A percentile compares a stretch with the other conserved stretches of the same genome.
phyloP scores from a whole-genome alignment of 164 flowering plant species.

The Macadamia tetraphylla region DNA sequence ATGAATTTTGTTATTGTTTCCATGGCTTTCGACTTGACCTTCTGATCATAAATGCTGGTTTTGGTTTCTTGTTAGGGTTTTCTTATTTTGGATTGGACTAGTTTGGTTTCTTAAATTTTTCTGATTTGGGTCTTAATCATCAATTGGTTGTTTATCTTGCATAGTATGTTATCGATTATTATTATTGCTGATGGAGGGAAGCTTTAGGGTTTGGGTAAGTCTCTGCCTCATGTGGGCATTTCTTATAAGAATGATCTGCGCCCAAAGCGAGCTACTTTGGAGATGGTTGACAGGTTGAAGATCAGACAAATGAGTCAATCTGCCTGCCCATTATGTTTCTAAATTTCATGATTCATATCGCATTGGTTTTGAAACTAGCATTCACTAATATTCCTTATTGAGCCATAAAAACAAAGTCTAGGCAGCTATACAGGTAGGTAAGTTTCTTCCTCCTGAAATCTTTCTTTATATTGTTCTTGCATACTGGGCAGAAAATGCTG shows the following conservation, averaged over 20 bases:
- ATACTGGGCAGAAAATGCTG: too few species aligned
- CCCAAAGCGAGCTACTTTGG: too few species aligned
- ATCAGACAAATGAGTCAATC: background rate
- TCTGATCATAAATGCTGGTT: background rate
- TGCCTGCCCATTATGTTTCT: background rate
- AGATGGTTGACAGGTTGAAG: background rate
- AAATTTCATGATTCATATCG: background rate
- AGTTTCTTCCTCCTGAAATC: too few species aligned
- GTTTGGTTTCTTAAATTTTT: background rate
- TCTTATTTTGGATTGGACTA: background rate
- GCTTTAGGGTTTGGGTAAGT: background rate
- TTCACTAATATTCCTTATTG: too few species aligned
- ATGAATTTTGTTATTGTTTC: background rate
- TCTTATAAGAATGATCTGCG: background rate
- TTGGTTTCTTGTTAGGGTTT: conserved; percentile 11
- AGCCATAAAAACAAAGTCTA: too few species aligned
- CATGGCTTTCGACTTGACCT: background rate
- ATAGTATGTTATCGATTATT: background rate
- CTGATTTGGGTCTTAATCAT: background rate
- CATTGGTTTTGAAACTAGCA: too few species aligned
- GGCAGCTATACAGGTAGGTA: too few species aligned
- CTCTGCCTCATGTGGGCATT: background rate
- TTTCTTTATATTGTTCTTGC: too few species aligned
- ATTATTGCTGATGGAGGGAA: background rate
- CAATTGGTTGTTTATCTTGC: background rate